A percentile compares a stretch with the other conserved stretches of the same genome.
phyloP scores from a whole-genome alignment of 305 asterid species.

The Plantago rigida region DNA sequence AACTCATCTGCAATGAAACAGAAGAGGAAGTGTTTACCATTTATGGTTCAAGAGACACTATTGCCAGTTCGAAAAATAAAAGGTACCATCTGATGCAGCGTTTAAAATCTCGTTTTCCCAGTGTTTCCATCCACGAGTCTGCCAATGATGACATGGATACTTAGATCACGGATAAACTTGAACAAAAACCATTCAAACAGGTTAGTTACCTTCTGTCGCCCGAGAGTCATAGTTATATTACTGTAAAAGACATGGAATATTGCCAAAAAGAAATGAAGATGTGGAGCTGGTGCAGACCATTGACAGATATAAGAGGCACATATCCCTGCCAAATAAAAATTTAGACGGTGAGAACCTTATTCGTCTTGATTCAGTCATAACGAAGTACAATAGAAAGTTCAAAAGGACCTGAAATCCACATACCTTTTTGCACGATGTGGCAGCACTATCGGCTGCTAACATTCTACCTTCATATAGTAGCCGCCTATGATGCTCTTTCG shows the following conservation, averaged over 20 bases:
- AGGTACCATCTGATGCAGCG: constrained; percentile 30
- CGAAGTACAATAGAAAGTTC: not conserved
- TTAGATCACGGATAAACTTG: not conserved
- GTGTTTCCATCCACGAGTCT: constrained; percentile 40
- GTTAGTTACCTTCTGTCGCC: constrained; percentile 34
- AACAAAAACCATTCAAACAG: not conserved
- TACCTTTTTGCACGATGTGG: constrained; percentile 34
- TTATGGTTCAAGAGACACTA: no score
- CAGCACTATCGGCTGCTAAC: constrained; percentile 37
- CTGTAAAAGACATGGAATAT: constrained; percentile 39
- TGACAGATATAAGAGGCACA: constrained; percentile 35
- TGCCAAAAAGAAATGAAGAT: constrained; percentile 45
- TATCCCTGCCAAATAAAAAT: constrained; percentile 26
- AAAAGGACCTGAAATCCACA: not conserved
- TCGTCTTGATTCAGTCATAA: not conserved
- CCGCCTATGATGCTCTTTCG: constrained; percentile 40
- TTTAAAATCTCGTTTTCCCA: constrained; percentile 38
- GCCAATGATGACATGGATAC: not conserved
- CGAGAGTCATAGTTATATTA: constrained; percentile 39
- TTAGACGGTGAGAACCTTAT: not conserved
- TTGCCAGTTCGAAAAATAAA: not conserved
- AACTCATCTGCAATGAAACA: constrained; percentile 27
- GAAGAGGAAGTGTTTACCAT: not conserved
- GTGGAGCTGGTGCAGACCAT: constrained; percentile 44
- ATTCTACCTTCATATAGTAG: constrained; percentile 42